Evolutionary conservation across 495 filamentous ascomycete genomes (phyloP), one percentile per base, ranked within the genome.

Genomic region (Aspergillus indologenus): DNA sequence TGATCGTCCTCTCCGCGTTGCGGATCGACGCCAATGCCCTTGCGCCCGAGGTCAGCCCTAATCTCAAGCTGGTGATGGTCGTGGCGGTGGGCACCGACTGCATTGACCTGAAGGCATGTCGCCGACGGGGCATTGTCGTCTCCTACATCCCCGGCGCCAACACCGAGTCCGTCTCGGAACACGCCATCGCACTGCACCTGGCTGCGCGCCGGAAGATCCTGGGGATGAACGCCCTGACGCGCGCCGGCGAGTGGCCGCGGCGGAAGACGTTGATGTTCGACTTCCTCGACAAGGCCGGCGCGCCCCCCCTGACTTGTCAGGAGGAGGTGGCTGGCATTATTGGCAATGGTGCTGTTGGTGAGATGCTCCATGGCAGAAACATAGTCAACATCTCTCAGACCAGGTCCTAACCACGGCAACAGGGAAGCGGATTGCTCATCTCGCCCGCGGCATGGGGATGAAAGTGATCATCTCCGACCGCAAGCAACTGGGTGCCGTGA

Each of bases 121-220:
- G 63, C 19, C 72, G 70, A 49, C 68, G 77, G 11, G 77, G 79
- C 2, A 75, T 85, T 55, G 60, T 66, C 3, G 77, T 85, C 8
- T 64, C 65, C 52, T 81, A 82, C 65, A 75, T 75, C 1, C 81
- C 81, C 6, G 71, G 65, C 18, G 78, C 79, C 21, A 84, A 81
- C 52, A 70, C 76, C 14, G 79, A 78, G 22, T 62, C 75, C n/a
- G 82, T 85, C 0, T 75, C 74, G 6, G 82, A 85, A 60, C 81
- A 85, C 67, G 77, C 75, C 0, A 68, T 85, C 17, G 75, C 73
- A 21, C 61, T 84, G 50, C 85, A 83, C 59, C 85, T 83, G 63
- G 72, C 80, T 4, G 66, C 77, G 48, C 71, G 81, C 45, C 71
- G 83, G 46, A 74, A 71, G n/a, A 64, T 83, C 6, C 65, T 76